Conservation (phyloP, 495 filamentous ascomycete species). For the Aspergillus ellipticus region DNA sequence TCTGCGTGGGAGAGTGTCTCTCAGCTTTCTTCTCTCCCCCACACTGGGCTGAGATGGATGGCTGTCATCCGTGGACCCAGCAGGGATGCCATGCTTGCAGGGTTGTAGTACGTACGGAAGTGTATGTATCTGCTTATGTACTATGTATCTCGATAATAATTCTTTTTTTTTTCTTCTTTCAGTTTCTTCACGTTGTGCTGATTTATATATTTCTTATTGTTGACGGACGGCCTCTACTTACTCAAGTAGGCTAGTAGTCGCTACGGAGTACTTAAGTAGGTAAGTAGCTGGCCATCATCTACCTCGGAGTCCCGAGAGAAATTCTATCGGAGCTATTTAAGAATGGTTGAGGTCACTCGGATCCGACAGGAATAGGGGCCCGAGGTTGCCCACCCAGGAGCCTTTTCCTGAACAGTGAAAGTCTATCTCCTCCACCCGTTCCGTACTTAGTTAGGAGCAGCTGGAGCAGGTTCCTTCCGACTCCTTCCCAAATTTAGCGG, state of each 20-base stretch:
- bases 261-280: too few species aligned
- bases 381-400: neutral
- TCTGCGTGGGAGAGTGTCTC: too few species aligned
- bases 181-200: too few species aligned
- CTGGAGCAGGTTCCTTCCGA: neutral
- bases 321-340: neutral
- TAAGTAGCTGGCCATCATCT: too few species aligned
- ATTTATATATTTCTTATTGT: too few species aligned
- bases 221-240: too few species aligned
- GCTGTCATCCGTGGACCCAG: neutral
- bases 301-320: neutral
- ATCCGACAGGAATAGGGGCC: constrained; percentile 2
- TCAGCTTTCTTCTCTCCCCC: too few species aligned
- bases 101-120: too few species aligned
- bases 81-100: too few species aligned
- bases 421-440: neutral
- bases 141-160: neutral
- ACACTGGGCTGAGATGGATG: neutral
- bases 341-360: neutral
- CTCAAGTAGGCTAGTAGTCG: too few species aligned
- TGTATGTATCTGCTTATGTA: too few species aligned
- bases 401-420: neutral
- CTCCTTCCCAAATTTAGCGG: neutral
- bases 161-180: too few species aligned
- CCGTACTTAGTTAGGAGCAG: neutral